Base-by-base conservation (phyloP, 768 basidiomycete species). In the Serendipita sp. region DNA sequence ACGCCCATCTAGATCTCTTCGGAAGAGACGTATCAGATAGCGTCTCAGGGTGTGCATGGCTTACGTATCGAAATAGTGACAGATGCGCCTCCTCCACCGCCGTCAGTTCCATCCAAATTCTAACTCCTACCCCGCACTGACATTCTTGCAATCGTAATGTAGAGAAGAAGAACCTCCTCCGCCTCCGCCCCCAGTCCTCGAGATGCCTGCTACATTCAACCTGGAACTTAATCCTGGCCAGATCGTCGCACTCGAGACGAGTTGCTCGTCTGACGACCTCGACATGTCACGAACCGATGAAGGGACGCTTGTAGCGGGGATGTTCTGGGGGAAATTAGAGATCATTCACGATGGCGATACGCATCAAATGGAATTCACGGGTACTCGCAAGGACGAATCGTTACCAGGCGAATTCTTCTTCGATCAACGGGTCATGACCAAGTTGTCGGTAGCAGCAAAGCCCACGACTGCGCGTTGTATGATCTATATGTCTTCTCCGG, bases 221-320 rank as follows among this genome's bases (percentile, higher is more conserved):
- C 77, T 92, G 44, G 90, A 92, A 73, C 81, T 92, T 33, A 73
- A 76, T 3, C 89, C 88, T 0, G 88, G 88, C 15, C 88, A 89
- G 73, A 78, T 81, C 45, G 85, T 92, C 63, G 87, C 84, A 3
- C 79, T 92, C 18, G 90, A 91, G 68, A 87, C 87, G 2, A 86
- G 81, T 16, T 80, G 91, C 37, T 78, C 81, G 62, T 91, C 90
- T 2, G 86, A 87, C 40, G 90, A 91, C 68, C 79, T 91, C 40
- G 90, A 92, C 71, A 91, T 92, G 90, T 86, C 90, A 2, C 81
- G 87, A 60, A 90, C 89, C 86, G 90, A 91, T 67, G 90, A 92
- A 69, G 90, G 89, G 0, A 91, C 87, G 13, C 76, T 83, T 27
- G 90, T 92, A 18, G 90, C 88, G 58, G 90, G 90, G 44, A 76